Evolutionary conservation across 176 grass and related monocot species (phyloP).

Genomic region (Thalia dealbata): DNA sequence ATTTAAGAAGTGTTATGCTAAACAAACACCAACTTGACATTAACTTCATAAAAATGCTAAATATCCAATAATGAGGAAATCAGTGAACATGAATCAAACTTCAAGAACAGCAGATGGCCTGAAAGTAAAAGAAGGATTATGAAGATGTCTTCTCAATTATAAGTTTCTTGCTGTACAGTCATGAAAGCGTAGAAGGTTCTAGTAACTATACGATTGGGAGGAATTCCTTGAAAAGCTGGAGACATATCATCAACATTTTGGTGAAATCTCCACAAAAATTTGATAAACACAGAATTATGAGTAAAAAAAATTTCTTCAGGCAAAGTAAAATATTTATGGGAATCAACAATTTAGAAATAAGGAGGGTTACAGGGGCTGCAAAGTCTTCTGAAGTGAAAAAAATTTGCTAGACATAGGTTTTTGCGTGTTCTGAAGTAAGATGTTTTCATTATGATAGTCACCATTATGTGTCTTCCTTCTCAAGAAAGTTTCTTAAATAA

Average conservation of each 20-base stretch:
- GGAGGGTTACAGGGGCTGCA: not conserved
- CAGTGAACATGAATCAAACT: too few species aligned
- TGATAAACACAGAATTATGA: not conserved
- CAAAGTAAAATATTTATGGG: not conserved
- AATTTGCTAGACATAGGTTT: too few species aligned
- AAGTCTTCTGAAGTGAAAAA: too few species aligned
- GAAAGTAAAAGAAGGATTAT: too few species aligned
- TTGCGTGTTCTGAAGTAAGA: not conserved
- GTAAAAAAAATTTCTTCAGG: not conserved
- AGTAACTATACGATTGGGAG: not conserved
- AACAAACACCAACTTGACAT: not conserved
- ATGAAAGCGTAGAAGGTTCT: not conserved
- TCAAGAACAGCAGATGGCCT: not conserved
- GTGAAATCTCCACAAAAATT: not conserved
- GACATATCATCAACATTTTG: not conserved
- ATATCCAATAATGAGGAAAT: not conserved
- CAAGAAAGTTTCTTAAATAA: not conserved
- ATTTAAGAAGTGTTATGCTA: not conserved
- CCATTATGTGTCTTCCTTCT: not conserved
- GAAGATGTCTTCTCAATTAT: not conserved
- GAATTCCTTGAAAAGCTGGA: not conserved
- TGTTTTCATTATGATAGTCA: not conserved
- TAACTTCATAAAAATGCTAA: not conserved
- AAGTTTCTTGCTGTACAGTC: not conserved
- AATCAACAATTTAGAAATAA: not conserved